Evolutionary conservation across 108 stramenopile genomes (phyloP).

Genomic region (Schizochytrium sp.): DNA sequence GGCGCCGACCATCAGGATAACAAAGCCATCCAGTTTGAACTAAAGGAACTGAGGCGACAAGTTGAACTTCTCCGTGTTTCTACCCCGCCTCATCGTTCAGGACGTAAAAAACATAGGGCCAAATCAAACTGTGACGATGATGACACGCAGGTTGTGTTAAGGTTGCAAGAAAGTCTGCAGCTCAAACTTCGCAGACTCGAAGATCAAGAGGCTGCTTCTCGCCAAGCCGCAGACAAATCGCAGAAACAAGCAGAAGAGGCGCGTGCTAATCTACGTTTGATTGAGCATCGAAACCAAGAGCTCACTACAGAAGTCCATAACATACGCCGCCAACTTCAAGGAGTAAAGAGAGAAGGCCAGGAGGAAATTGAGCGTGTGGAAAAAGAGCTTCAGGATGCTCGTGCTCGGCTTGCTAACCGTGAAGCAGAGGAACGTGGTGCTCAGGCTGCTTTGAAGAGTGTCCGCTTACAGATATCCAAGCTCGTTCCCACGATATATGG

Average conservation of each 20-base stretch:
- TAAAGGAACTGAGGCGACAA: no score
- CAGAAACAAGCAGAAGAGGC: neutral
- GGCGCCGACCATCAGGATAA: no score
- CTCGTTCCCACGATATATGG: neutral
- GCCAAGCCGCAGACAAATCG: neutral
- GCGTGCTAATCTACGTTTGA: neutral
- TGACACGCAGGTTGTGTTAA: neutral
- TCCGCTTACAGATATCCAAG: neutral
- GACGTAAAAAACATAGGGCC: no score
- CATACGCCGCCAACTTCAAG: neutral
- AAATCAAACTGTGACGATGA: neutral
- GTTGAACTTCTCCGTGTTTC: no score
- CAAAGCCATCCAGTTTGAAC: no score
- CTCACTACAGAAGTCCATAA: neutral
- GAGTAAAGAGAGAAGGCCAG: neutral
- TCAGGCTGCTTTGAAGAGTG: constrained; percentile 2
- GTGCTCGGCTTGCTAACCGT: neutral
- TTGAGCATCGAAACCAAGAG: constrained; percentile 1
- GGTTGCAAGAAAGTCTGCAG: neutral
- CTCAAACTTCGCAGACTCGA: neutral
- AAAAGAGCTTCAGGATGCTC: neutral
- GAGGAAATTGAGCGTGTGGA: neutral
- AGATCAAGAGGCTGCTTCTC: neutral
- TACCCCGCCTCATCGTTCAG: no score
- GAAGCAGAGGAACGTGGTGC: constrained; percentile 26